These are phyloP conservation scores for Mytilinidion resinicola DNA, from an alignment of 495 filamentous ascomycete genomes.

Conservation along the genomic window DNA sequence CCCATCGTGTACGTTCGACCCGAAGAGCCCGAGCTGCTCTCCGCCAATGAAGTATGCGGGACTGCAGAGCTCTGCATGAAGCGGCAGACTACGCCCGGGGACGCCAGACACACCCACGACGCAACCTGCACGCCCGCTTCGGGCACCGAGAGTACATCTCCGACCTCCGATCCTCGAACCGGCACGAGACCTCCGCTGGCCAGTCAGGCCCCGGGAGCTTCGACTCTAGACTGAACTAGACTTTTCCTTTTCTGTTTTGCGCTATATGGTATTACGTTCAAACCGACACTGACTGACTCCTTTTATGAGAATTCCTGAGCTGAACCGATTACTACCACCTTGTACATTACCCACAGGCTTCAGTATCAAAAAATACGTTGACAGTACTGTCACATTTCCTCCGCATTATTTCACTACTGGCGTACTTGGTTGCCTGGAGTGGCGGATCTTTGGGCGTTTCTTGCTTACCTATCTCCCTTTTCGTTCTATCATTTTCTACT, in stretches of 20 bases:
- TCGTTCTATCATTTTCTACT: too few species aligned
- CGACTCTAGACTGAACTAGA: not conserved
- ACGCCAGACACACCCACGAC: not conserved
- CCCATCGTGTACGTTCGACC: slow-evolving; percentile 51
- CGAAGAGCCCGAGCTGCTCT: not conserved
- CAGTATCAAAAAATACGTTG: too few species aligned
- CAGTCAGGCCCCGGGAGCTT: not conserved
- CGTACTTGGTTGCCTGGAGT: too few species aligned
- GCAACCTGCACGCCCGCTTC: not conserved
- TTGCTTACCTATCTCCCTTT: too few species aligned
- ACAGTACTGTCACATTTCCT: too few species aligned
- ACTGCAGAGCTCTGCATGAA: not conserved
- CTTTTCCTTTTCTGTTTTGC: not conserved
- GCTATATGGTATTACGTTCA: too few species aligned
- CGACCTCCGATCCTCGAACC: not conserved
- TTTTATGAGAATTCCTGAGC: too few species aligned
- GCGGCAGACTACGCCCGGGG: not conserved
- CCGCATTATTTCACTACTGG: too few species aligned
- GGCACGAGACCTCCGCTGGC: not conserved
- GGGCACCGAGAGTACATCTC: not conserved
- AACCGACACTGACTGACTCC: too few species aligned
- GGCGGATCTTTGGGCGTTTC: too few species aligned
- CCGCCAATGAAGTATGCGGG: not conserved
- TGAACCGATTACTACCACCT: too few species aligned
- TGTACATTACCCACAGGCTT: too few species aligned